Percentiles rank a stretch among this genome's conserved stretches.
phyloP scores from a whole-genome alignment of 106 monocot species.

The Vanilla planifolia region DNA sequence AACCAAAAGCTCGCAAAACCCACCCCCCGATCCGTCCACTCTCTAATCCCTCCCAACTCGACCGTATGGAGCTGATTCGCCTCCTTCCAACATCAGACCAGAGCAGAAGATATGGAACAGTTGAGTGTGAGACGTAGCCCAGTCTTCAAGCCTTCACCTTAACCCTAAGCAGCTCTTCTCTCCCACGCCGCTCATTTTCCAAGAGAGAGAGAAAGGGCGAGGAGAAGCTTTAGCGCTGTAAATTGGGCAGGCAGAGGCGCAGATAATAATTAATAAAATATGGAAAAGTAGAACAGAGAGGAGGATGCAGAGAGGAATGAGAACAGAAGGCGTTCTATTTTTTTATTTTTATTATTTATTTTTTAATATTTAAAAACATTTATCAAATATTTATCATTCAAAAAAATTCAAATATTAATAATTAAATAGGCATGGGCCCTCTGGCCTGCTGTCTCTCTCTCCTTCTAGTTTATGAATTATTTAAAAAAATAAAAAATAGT shows the following conservation, averaged over 20 bases:
- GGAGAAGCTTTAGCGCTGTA: slow-evolving; percentile 3
- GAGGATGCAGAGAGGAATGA: background rate
- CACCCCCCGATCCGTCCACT: background rate
- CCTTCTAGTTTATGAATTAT: no score
- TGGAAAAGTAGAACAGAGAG: background rate
- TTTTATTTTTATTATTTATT: slow-evolving; percentile 4
- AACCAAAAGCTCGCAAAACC: background rate
- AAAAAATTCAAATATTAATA: no score
- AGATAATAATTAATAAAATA: slow-evolving; percentile 8
- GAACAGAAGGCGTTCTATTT: slow-evolving; percentile 2
- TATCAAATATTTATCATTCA: no score
- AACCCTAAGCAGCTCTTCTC: background rate
- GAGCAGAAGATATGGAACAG: background rate
- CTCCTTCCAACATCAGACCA: background rate
- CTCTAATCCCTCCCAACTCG: background rate
- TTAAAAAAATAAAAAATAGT: no score
- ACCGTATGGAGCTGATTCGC: no score
- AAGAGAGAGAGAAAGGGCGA: no score
- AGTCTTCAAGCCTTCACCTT: background rate
- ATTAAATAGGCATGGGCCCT: no score
- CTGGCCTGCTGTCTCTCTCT: no score
- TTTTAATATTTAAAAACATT: no score
- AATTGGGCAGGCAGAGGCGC: slow-evolving; percentile 1
- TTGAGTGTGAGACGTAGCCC: background rate
- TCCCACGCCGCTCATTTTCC: slow-evolving; percentile 6